These are phyloP conservation scores for Nannochloropsis gaditana DNA, from an alignment of 108 stramenopile species.

Conservation along the genomic window DNA sequence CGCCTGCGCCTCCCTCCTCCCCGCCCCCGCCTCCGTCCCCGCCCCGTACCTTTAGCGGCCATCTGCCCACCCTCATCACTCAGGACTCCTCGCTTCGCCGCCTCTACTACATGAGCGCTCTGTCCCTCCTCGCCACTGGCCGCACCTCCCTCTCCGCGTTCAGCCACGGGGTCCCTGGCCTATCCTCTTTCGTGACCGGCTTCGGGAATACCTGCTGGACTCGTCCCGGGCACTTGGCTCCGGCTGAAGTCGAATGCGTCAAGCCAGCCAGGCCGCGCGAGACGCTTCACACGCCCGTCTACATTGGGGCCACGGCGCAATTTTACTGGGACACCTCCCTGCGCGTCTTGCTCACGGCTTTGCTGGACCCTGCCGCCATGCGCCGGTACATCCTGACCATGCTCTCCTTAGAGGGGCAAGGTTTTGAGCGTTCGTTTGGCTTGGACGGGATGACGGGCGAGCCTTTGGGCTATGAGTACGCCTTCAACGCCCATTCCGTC, in stretches of 20 bases:
- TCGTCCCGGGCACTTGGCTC: neutral
- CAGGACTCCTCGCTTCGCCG: neutral
- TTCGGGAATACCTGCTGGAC: slow-evolving; percentile 4
- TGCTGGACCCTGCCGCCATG: neutral
- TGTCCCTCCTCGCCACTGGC: slow-evolving; percentile 5
- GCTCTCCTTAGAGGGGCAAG: neutral
- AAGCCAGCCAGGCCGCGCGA: neutral
- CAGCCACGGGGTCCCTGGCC: neutral
- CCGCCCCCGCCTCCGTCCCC: neutral
- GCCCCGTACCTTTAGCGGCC: neutral
- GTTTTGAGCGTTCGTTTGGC: neutral
- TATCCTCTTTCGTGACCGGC: neutral
- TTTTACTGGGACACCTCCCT: neutral
- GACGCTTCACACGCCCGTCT: neutral
- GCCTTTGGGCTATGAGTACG: neutral
- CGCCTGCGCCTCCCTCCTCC: neutral
- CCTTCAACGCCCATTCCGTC: neutral
- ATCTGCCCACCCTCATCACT: neutral
- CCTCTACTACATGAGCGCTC: slow-evolving; percentile 1
- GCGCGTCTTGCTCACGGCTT: neutral
- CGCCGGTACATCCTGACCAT: neutral
- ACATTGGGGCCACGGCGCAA: neutral
- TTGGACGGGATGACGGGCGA: neutral
- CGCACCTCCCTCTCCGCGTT: neutral
- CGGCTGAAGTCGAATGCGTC: neutral